Evolutionary conservation across 495 filamentous ascomycete genomes (phyloP).

Genomic region (Aspergillus nidulans): DNA sequence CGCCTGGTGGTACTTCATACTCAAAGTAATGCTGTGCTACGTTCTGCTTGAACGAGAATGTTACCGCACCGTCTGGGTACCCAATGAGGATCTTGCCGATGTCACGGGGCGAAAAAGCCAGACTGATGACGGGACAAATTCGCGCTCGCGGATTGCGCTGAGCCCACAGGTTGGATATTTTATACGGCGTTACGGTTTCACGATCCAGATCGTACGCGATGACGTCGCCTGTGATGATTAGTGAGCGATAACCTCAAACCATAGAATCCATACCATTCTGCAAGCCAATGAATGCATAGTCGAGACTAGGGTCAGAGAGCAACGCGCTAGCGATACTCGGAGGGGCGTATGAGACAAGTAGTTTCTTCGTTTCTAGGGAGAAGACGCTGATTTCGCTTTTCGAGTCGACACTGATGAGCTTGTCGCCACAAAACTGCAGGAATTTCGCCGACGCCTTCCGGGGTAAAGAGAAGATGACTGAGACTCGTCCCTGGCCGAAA

Average conservation of each 20-base stretch:
- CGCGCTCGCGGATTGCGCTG: slow-evolving; percentile 56
- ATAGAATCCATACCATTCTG: slow-evolving; percentile 53
- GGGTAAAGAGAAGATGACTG: slow-evolving; percentile 60
- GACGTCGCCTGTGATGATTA: slow-evolving; percentile 57
- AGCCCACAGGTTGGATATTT: slow-evolving; percentile 79
- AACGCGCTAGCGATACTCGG: slow-evolving; percentile 67
- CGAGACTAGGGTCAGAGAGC: slow-evolving; percentile 77
- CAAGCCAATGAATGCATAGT: slow-evolving; percentile 81
- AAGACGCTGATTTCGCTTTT: slow-evolving; percentile 80
- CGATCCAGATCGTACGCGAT: slow-evolving; percentile 88
- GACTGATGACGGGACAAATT: slow-evolving; percentile 59
- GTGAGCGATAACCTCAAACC: slow-evolving; percentile 8
- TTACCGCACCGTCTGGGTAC: slow-evolving; percentile 79
- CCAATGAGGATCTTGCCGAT: slow-evolving; percentile 88
- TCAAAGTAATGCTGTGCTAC: slow-evolving; percentile 70
- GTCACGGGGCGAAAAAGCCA: slow-evolving; percentile 85
- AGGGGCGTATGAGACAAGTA: slow-evolving; percentile 62
- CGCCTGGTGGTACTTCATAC: slow-evolving; percentile 75
- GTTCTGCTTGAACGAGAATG: slow-evolving; percentile 91
- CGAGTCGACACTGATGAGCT: slow-evolving; percentile 75
- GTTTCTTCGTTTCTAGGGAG: slow-evolving; percentile 59
- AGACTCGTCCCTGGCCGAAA: slow-evolving; percentile 79
- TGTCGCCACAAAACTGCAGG: slow-evolving; percentile 72
- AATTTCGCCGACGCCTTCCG: slow-evolving; percentile 64
- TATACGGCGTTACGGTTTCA: slow-evolving; percentile 66